A percentile compares a stretch with the other conserved stretches of the same genome.
Conservation (phyloP, 768 basidiomycete genomes). For the Sistotremastrum niveocremeum region DNA sequence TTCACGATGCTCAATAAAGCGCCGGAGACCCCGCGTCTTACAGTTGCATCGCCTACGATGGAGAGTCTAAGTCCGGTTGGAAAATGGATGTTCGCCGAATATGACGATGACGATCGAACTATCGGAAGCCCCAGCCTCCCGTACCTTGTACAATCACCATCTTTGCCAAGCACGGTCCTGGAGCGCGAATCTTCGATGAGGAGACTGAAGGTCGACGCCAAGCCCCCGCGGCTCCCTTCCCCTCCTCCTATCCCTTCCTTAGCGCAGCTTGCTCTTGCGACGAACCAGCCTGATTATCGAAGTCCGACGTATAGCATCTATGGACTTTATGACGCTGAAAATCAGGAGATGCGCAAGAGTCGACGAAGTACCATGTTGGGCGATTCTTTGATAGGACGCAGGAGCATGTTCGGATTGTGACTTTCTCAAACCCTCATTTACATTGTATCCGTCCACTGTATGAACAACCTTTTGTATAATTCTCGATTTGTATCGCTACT, state of each 20-base stretch:
- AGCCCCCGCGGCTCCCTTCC: slow-evolving; percentile 67
- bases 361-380: slow-evolving; percentile 1
- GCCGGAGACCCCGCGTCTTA: slow-evolving; percentile 31
- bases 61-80: slow-evolving; percentile 17
- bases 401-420: too few relatives aligned
- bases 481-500: too few relatives aligned
- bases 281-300: slow-evolving; percentile 49
- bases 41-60: slow-evolving; percentile 3
- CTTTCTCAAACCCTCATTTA: too few relatives aligned
- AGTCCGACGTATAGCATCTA: slow-evolving; percentile 80
- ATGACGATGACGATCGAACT: slow-evolving; percentile 7
- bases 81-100: slow-evolving; percentile 8
- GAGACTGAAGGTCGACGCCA: slow-evolving; percentile 29
- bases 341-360: slow-evolving; percentile 29
- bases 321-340: slow-evolving; percentile 50
- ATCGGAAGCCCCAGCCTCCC: too few relatives aligned
- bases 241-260: slow-evolving; percentile 62
- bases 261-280: slow-evolving; percentile 63
- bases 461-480: too few relatives aligned
- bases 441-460: too few relatives aligned
- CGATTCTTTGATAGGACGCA: too few relatives aligned
- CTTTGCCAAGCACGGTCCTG: neutral
- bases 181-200: slow-evolving; percentile 12
- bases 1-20: slow-evolving; percentile 16
- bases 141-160: too few relatives aligned